Evolutionary conservation across 257 asterid species (phyloP).

Genomic region (Hygrophila difformis): DNA sequence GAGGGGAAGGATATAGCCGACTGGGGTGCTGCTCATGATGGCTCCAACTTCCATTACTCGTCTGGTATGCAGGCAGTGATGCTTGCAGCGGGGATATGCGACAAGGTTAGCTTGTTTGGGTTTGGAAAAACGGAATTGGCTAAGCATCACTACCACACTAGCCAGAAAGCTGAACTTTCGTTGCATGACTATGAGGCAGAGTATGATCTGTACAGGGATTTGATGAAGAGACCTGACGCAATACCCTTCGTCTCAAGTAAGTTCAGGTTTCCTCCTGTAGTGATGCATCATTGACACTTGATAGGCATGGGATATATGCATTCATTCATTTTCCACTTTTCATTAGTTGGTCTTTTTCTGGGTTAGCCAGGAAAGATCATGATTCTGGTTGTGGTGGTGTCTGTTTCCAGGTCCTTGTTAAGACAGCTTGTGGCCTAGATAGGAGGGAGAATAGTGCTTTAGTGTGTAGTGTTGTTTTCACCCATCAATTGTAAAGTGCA

Average conservation of each 20-base stretch:
- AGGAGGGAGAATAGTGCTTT: no score
- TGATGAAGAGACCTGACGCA: slow-evolving; percentile 40
- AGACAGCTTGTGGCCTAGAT: no score
- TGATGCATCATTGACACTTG: slow-evolving; percentile 57
- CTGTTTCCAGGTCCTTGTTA: no score
- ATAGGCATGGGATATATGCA: no score
- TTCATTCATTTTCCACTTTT: no score
- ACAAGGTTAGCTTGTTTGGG: slow-evolving; percentile 72
- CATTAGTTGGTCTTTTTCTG: no score
- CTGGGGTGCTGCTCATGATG: slow-evolving; percentile 75
- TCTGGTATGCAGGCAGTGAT: slow-evolving; percentile 94
- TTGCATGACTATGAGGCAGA: slow-evolving; percentile 93
- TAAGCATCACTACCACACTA: slow-evolving; percentile 89
- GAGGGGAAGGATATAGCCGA: slow-evolving; percentile 41
- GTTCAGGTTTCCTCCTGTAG: slow-evolving; percentile 58
- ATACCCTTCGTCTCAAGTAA: slow-evolving; percentile 70
- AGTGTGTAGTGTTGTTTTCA: slow-evolving; percentile 9
- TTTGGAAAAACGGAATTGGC: slow-evolving; percentile 63
- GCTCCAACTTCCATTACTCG: slow-evolving; percentile 73
- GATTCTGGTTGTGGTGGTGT: no score
- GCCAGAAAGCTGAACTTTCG: slow-evolving; percentile 71
- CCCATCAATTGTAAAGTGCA: slow-evolving; percentile 20
- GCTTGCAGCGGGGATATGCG: slow-evolving; percentile 84
- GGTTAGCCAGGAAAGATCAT: no score
- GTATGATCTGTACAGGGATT: slow-evolving; percentile 67